These are phyloP conservation scores for Cudoniella acicularis DNA, from an alignment of 495 filamentous ascomycete genomes.

Conservation along the genomic window DNA sequence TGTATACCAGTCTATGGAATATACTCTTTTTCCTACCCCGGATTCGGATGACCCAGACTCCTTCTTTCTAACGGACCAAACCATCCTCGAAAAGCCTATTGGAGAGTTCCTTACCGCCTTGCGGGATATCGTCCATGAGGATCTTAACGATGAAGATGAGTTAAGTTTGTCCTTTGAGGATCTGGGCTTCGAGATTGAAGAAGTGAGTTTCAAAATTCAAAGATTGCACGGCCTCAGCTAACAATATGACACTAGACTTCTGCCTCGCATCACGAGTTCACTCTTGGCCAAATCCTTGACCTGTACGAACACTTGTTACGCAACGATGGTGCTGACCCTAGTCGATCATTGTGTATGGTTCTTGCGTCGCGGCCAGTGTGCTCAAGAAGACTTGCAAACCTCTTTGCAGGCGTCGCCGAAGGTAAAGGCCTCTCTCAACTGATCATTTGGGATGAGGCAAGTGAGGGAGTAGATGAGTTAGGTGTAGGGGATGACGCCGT, in stretches of 20 bases:
- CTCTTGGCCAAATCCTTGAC: constrained; percentile 55
- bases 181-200: constrained; percentile 65
- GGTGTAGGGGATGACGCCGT: not conserved
- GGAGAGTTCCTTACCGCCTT: constrained; percentile 59
- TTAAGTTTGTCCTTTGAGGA: constrained; percentile 63
- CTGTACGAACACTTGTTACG: constrained; percentile 53
- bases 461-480: constrained; percentile 21
- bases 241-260: constrained; percentile 36
- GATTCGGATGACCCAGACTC: constrained; percentile 62
- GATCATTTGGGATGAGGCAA: constrained; percentile 22
- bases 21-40: constrained; percentile 66
- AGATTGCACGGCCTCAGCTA: constrained; percentile 3
- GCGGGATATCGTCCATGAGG: constrained; percentile 62
- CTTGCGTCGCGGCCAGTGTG: constrained; percentile 50
- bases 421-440: constrained; percentile 59
- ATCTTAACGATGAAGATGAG: constrained; percentile 63
- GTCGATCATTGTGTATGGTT: constrained; percentile 53
- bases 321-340: constrained; percentile 54
- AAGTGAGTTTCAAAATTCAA: constrained; percentile 48
- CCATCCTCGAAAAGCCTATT: constrained; percentile 54
- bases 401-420: constrained; percentile 44
- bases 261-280: constrained; percentile 26
- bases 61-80: constrained; percentile 70
- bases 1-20: constrained; percentile 62
- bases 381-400: constrained; percentile 39